phyloP scores from a whole-genome alignment of 306 rosid species.

The Dalbergia cultrata region DNA sequence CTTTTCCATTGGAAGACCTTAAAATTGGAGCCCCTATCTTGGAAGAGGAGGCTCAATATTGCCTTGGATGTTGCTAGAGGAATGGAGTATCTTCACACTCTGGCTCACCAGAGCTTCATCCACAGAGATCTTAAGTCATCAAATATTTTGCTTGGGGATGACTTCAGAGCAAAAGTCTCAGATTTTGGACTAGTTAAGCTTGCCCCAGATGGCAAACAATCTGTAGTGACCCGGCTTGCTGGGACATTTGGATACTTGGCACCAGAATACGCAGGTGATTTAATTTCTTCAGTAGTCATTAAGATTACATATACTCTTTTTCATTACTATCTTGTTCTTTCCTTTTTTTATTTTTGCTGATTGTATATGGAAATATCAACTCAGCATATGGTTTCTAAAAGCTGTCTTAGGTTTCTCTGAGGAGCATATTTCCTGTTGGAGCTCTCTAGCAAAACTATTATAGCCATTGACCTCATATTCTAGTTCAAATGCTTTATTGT shows the following conservation, averaged over 20 bases:
- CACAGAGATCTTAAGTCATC: constrained; percentile 90
- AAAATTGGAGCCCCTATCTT: constrained; percentile 76
- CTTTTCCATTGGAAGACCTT: constrained; percentile 82
- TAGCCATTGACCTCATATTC: neutral
- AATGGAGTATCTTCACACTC: constrained; percentile 79
- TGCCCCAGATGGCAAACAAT: constrained; percentile 86
- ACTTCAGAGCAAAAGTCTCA: constrained; percentile 80
- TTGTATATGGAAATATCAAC: constrained; percentile 11
- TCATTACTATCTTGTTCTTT: neutral
- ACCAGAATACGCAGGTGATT: constrained; percentile 87
- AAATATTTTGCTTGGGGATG: constrained; percentile 83
- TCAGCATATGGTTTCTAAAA: neutral
- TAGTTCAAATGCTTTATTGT: constrained; percentile 2
- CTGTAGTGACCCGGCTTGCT: constrained; percentile 84
- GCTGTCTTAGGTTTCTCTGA: constrained; percentile 8
- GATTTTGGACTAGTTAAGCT: constrained; percentile 93
- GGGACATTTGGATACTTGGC: constrained; percentile 95
- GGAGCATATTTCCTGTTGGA: constrained; percentile 8
- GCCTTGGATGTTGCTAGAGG: constrained; percentile 93
- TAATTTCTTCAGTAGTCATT: neutral
- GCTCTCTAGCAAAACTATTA: constrained; percentile 8
- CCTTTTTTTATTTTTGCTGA: neutral
- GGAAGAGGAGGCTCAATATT: constrained; percentile 86
- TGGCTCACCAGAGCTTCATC: constrained; percentile 84
- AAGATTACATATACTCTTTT: neutral